Evolutionary conservation across 352 stramenopile species (phyloP).

Genomic region (Plasmopara muralis): DNA sequence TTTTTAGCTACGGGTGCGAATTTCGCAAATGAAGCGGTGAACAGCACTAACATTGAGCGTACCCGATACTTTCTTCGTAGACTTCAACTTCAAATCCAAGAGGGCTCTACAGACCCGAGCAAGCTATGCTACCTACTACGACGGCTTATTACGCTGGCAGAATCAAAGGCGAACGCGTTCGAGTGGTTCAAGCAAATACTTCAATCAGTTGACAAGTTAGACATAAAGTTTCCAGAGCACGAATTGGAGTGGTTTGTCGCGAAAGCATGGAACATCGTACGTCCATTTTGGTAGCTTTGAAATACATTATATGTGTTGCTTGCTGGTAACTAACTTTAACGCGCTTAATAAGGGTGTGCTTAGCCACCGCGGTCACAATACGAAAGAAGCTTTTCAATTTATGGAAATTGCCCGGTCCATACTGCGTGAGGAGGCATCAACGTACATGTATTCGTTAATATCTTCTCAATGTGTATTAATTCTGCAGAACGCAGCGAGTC

Average conservation of each 20-base stretch:
- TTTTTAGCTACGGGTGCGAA: conserved; percentile 57
- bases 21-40: not conserved
- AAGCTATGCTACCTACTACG: conserved; percentile 59
- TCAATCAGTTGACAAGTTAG: conserved; percentile 44
- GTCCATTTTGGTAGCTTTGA: conserved; percentile 2
- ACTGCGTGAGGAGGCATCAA: conserved; percentile 23
- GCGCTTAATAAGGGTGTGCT: conserved; percentile 26
- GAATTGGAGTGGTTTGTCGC: conserved; percentile 67
- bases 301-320: not conserved
- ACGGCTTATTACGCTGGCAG: conserved; percentile 44
- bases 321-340: conserved; percentile 4
- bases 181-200: conserved; percentile 66
- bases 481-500: conserved; percentile 27
- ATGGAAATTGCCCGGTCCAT: conserved; percentile 38
- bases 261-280: conserved; percentile 76
- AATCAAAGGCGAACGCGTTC: conserved; percentile 32
- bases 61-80: conserved; percentile 19
- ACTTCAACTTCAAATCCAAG: conserved; percentile 56
- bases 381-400: conserved; percentile 29
- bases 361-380: conserved; percentile 27
- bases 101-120: conserved; percentile 18
- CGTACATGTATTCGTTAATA: not conserved
- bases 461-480: conserved; percentile 1
- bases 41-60: not conserved
- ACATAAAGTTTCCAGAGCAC: conserved; percentile 33